Percentiles rank a stretch among this genome's conserved stretches.
Evolutionary conservation across 345 rosid genomes (phyloP).

Genomic region (Geranium brycei): DNA sequence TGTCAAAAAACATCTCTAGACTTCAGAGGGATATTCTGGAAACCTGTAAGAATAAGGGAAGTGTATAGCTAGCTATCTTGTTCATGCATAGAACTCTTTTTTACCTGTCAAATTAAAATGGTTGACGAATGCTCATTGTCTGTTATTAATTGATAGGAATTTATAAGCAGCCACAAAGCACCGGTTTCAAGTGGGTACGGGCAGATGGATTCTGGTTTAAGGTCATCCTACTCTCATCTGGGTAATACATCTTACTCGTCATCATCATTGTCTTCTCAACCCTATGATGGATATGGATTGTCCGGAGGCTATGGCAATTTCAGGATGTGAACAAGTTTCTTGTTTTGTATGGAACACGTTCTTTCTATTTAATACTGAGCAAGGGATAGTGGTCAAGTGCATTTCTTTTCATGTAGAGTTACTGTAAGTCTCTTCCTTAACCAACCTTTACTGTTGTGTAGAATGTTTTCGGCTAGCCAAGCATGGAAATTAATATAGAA

Average conservation of each 20-base stretch:
- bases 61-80: too few relatives aligned
- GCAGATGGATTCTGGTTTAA: constrained; percentile 21
- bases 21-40: too few relatives aligned
- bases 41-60: too few relatives aligned
- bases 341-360: background rate
- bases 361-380: background rate
- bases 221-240: constrained; percentile 24
- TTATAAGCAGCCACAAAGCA: constrained; percentile 28
- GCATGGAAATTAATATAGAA: too few relatives aligned
- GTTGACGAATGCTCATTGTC: background rate
- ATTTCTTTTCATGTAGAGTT: background rate
- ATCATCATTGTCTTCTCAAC: constrained; percentile 16
- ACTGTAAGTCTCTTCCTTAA: background rate
- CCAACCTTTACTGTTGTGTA: too few relatives aligned
- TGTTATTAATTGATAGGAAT: constrained; percentile 26
- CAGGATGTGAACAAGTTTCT: constrained; percentile 18
- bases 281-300: constrained; percentile 26
- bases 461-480: too few relatives aligned
- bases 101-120: background rate
- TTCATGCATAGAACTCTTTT: too few relatives aligned
- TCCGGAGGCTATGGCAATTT: constrained; percentile 29
- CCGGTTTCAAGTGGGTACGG: constrained; percentile 23
- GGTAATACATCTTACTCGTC: constrained; percentile 13
- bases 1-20: too few relatives aligned
- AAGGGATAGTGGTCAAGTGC: background rate